Evolutionary conservation across 352 stramenopile species (phyloP).

Genomic region (Globisporangium takayamanum): DNA sequence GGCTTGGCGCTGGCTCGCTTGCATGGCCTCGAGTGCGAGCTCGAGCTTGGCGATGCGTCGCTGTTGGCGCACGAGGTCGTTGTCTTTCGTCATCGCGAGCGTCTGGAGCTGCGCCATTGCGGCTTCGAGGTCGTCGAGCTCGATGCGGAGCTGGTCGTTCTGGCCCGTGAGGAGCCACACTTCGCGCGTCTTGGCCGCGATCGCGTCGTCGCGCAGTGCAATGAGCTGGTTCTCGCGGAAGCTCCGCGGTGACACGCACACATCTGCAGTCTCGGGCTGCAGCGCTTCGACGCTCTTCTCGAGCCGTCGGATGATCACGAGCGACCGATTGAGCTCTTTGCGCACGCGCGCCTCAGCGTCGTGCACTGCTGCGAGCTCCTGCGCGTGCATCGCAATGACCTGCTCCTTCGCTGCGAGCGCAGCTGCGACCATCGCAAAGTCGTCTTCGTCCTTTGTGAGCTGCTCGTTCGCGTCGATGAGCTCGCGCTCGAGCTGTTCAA

Average conservation of each 20-base stretch:
- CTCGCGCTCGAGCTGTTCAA: constrained; percentile 19
- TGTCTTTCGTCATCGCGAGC: constrained; percentile 46
- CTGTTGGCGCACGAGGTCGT: constrained; percentile 44
- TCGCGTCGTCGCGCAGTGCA: constrained; percentile 61
- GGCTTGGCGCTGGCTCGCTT: constrained; percentile 39
- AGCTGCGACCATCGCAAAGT: constrained; percentile 56
- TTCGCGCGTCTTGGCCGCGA: constrained; percentile 61
- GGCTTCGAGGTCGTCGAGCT: constrained; percentile 61
- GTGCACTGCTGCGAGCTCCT: constrained; percentile 20
- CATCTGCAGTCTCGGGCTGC: constrained; percentile 39
- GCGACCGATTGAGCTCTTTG: constrained; percentile 38
- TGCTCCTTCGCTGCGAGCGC: constrained; percentile 46
- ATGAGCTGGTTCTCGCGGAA: constrained; percentile 75
- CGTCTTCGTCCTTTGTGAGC: constrained; percentile 55
- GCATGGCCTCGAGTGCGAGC: constrained; percentile 43
- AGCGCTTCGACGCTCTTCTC: constrained; percentile 42
- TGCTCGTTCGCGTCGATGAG: constrained; percentile 37
- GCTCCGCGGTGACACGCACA: constrained; percentile 62
- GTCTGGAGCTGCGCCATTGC: constrained; percentile 60
- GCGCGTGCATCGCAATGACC: constrained; percentile 27
- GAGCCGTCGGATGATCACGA: constrained; percentile 28
- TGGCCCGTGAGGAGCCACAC: constrained; percentile 61
- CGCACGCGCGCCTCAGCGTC: constrained; percentile 32
- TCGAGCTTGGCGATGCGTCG: constrained; percentile 53
- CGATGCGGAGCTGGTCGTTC: constrained; percentile 55